Conservation (phyloP, 805 yeast species). For the Cyberlindnera samutprakarnensis region DNA sequence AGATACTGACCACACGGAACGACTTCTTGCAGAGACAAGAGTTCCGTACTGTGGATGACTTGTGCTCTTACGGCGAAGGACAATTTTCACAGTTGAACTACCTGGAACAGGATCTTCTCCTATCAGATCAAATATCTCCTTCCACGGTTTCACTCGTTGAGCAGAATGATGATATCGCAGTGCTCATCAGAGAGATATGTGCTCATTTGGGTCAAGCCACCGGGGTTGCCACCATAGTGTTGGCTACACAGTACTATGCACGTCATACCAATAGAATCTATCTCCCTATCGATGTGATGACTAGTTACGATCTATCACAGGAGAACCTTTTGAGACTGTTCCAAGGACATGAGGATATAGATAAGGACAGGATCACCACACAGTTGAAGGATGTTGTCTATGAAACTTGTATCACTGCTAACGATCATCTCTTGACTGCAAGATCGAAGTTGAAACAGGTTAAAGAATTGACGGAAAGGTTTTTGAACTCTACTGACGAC, state of each 20-base stretch:
- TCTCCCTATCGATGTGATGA: slow-evolving; percentile 57
- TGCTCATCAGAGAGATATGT: slow-evolving; percentile 45
- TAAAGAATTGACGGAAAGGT: slow-evolving; percentile 29
- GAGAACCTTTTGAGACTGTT: slow-evolving; percentile 49
- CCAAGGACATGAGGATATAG: slow-evolving; percentile 17
- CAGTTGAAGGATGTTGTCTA: slow-evolving; percentile 51
- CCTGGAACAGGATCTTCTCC: slow-evolving; percentile 47
- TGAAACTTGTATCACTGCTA: slow-evolving; percentile 67
- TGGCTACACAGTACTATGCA: slow-evolving; percentile 55
- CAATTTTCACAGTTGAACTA: slow-evolving; percentile 69
- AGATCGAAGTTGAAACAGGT: slow-evolving; percentile 41
- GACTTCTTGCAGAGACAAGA: slow-evolving; percentile 41
- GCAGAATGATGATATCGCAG: slow-evolving; percentile 35
- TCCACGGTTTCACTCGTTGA: slow-evolving; percentile 43
- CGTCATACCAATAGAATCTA: slow-evolving; percentile 32
- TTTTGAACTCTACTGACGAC: slow-evolving; percentile 20
- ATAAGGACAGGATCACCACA: slow-evolving; percentile 23
- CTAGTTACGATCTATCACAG: slow-evolving; percentile 48
- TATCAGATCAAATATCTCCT: slow-evolving; percentile 53
- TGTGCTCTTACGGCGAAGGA: slow-evolving; percentile 78
- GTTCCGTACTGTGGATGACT: slow-evolving; percentile 42
- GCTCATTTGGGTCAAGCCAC: slow-evolving; percentile 84
- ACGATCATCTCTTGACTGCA: slow-evolving; percentile 73
- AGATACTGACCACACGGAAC: slow-evolving; percentile 51
- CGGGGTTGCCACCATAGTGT: slow-evolving; percentile 56